Evolutionary conservation across 768 basidiomycete genomes (phyloP), one percentile per base, ranked within the genome.

Genomic region (Tulasnella sp.): DNA sequence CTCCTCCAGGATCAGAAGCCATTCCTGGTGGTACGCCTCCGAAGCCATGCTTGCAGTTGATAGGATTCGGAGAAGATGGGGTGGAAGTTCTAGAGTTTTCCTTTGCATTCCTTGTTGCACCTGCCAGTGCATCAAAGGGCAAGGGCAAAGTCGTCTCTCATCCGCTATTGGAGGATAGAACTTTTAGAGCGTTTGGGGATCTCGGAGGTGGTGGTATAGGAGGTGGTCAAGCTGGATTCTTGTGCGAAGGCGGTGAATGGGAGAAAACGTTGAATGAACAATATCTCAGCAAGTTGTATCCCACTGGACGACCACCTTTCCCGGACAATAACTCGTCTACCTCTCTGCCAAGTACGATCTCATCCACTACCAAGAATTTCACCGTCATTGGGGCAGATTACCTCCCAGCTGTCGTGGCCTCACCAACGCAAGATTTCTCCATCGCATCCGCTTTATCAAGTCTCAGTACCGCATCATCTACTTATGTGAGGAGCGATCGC

Each of bases 11-110:
- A 8, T n/a, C n/a, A n/a, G n/a, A n/a, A n/a, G n/a, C n/a, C n/a
- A n/a, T n/a, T n/a, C 47, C 47, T 16, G 47, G 28, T 6, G 28
- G 20, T 22, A 34, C 22, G 24, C 33, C 47, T 6, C 20, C 22
- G 10, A 34, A 22, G 5, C 72, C 75, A 7, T 72, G 75, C 58
- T 64, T 90, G 39, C 87, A 90, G 61, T 62, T 87, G 31, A 67
- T 83, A 40, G 79, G 76, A 15, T 75, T 88, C 45, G 71, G 78
- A 20, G 79, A 81, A 47, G 72, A 76, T 50, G 85, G 85, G 9
- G 57, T 90, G 13, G 86, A 90, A 61, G 73, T 79, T 2, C 78
- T 81, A 55, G 87, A 90, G 63, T 61, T 81, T 27, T 64, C 74
- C 1, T 63, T 85, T 9, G 63, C 72, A 8, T 71, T 72, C 48